Conservation (phyloP, 2,329 filamentous ascomycete genomes). For the Stromatinia cepivora region DNA sequence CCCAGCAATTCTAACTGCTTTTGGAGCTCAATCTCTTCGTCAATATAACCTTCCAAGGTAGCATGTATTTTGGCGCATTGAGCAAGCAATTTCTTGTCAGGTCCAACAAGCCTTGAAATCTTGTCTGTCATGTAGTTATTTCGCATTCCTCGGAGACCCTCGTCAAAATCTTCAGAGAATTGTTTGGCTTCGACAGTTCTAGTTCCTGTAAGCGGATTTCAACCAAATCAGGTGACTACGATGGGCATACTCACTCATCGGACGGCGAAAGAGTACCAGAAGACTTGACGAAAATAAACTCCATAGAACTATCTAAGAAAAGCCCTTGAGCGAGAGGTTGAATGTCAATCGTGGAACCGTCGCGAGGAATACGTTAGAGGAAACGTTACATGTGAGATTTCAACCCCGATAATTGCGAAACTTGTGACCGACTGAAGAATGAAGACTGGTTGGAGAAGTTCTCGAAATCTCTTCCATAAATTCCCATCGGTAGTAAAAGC, state of each 20-base stretch:
- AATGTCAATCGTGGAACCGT: constrained; percentile 57
- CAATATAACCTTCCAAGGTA: constrained; percentile 26
- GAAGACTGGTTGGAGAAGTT: constrained; percentile 55
- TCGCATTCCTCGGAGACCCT: constrained; percentile 25
- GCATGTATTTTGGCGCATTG: constrained; percentile 23
- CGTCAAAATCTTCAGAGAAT: constrained; percentile 23
- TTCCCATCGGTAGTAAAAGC: constrained; percentile 55
- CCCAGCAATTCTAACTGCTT: not conserved
- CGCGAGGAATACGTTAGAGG: constrained; percentile 54
- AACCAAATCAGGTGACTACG: not conserved
- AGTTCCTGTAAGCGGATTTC: not conserved
- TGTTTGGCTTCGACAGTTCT: constrained; percentile 9
- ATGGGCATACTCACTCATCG: not conserved
- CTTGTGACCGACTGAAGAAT: constrained; percentile 49
- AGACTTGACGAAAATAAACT: constrained; percentile 29
- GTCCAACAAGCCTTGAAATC: constrained; percentile 20
- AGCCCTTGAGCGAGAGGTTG: constrained; percentile 63
- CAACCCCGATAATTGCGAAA: constrained; percentile 55
- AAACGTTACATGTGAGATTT: constrained; percentile 59
- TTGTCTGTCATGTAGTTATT: constrained; percentile 21
- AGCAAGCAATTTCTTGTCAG: constrained; percentile 20
- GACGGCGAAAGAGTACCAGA: constrained; percentile 38
- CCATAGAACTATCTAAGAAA: constrained; percentile 56
- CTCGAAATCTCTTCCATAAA: constrained; percentile 50
- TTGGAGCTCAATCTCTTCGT: constrained; percentile 24